These are phyloP conservation scores for Coniella lustricola DNA, from an alignment of 2,329 filamentous ascomycete species.

Conservation along the genomic window DNA sequence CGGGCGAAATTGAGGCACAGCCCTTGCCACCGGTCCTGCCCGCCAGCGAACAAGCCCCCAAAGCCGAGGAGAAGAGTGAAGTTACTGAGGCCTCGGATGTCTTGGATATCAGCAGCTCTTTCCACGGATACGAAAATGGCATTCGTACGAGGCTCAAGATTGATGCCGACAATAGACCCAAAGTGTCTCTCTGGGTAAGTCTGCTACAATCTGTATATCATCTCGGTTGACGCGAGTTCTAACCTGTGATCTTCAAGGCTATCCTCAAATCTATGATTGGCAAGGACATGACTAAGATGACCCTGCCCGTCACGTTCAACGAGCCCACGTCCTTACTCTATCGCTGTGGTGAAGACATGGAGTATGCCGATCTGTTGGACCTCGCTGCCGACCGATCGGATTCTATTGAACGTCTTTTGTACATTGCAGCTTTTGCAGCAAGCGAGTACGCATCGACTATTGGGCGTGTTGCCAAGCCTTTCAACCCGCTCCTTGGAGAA, in stretches of 20 bases:
- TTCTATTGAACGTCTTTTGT: slow-evolving; percentile 85
- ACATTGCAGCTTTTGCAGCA: slow-evolving; percentile 90
- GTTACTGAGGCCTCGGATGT: slow-evolving; percentile 36
- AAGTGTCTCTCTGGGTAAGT: slow-evolving; percentile 91
- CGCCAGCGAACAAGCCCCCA: slow-evolving; percentile 11
- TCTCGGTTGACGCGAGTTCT: too few species aligned
- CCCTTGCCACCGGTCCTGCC: slow-evolving; percentile 45
- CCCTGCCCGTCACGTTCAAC: slow-evolving; percentile 94
- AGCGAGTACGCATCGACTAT: slow-evolving; percentile 97
- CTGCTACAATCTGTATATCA: not conserved
- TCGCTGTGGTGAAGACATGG: slow-evolving; percentile 94
- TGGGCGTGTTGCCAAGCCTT: slow-evolving; percentile 92
- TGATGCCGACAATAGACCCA: slow-evolving; percentile 87
- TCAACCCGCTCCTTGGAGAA: slow-evolving; percentile 92
- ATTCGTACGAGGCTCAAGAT: slow-evolving; percentile 73
- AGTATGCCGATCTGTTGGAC: slow-evolving; percentile 90
- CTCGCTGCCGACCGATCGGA: slow-evolving; percentile 78
- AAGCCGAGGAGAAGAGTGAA: slow-evolving; percentile 38
- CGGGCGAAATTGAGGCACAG: slow-evolving; percentile 79
- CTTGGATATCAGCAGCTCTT: slow-evolving; percentile 67
- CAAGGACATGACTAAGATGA: slow-evolving; percentile 99
- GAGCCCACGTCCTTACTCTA: slow-evolving; percentile 94
- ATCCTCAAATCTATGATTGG: slow-evolving; percentile 99
- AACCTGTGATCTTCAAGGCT: slow-evolving; percentile 42
- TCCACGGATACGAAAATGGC: slow-evolving; percentile 86